phyloP scores from a whole-genome alignment of 1,139 yeast species.

The Pneumocystis carinii region DNA sequence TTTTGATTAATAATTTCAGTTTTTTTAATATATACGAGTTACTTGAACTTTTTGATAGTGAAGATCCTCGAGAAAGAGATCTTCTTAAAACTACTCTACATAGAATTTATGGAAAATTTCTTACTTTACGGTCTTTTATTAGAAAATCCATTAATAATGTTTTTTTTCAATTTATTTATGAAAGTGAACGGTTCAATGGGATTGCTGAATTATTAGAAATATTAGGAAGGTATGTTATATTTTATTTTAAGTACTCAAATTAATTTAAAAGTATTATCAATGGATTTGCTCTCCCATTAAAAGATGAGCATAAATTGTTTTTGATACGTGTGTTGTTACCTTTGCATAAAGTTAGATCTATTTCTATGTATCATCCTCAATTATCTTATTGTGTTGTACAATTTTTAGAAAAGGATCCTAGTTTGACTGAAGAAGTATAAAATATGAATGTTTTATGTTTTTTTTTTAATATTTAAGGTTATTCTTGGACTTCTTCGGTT shows the following conservation, averaged over 20 bases:
- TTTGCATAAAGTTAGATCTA: conserved; percentile 76
- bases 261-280: conserved; percentile 44
- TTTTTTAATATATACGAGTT: conserved; percentile 27
- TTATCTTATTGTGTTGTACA: conserved; percentile 94
- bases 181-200: conserved; percentile 91
- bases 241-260: background rate
- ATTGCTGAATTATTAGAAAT: conserved; percentile 89
- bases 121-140: conserved; percentile 78
- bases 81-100: conserved; percentile 88
- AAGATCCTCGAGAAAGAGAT: conserved; percentile 92
- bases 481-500: conserved; percentile 80
- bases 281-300: conserved; percentile 93
- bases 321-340: conserved; percentile 81
- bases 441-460: background rate
- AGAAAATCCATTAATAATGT: conserved; percentile 85
- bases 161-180: conserved; percentile 83
- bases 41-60: conserved; percentile 83
- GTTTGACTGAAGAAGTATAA: conserved; percentile 67
- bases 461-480: conserved; percentile 19
- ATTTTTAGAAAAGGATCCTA: conserved; percentile 84
- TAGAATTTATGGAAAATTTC: conserved; percentile 86
- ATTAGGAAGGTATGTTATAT: conserved; percentile 45
- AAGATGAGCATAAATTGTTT: conserved; percentile 91
- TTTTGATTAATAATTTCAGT: background rate
- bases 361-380: conserved; percentile 88